Evolutionary conservation across 129 eudicot species (phyloP).

Genomic region (Flaveria linearis): DNA sequence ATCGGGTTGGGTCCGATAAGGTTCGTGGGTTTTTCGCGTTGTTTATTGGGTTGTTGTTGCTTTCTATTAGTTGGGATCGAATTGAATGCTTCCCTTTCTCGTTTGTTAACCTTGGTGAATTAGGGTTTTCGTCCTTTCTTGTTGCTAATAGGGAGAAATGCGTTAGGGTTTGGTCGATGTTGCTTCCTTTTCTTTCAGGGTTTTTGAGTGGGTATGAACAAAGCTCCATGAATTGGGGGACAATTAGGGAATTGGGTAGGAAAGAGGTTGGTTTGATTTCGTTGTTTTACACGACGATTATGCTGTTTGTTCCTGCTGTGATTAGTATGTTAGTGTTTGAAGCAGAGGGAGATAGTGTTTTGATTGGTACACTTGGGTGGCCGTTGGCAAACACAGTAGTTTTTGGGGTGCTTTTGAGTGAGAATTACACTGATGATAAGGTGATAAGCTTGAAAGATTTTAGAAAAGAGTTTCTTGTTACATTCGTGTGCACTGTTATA

Average conservation of each 20-base stretch:
- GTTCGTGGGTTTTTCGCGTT: conserved; percentile 75
- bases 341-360: conserved; percentile 83
- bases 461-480: conserved; percentile 73
- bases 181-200: conserved; percentile 87
- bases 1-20: conserved; percentile 44
- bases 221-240: conserved; percentile 61
- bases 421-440: conserved; percentile 70
- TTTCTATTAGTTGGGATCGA: conserved; percentile 92
- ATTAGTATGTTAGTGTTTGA: conserved; percentile 85
- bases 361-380: conserved; percentile 66
- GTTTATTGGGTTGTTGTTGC: conserved; percentile 55
- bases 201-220: conserved; percentile 83
- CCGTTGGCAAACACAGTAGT: conserved; percentile 87
- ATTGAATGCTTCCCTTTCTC: conserved; percentile 83
- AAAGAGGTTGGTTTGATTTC: conserved; percentile 68
- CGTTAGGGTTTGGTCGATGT: conserved; percentile 85
- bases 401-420: conserved; percentile 92
- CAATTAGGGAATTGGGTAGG: conserved; percentile 59
- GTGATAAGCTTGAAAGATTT: conserved; percentile 53
- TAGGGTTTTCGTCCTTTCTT: conserved; percentile 41
- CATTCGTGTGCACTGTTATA: conserved; percentile 65
- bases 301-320: conserved; percentile 82
- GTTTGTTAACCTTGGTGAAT: conserved; percentile 44
- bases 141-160: conserved; percentile 51
- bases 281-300: conserved; percentile 65